These are phyloP conservation scores for Cyclotella atomus DNA, from an alignment of 108 stramenopile species.

Conservation along the genomic window DNA sequence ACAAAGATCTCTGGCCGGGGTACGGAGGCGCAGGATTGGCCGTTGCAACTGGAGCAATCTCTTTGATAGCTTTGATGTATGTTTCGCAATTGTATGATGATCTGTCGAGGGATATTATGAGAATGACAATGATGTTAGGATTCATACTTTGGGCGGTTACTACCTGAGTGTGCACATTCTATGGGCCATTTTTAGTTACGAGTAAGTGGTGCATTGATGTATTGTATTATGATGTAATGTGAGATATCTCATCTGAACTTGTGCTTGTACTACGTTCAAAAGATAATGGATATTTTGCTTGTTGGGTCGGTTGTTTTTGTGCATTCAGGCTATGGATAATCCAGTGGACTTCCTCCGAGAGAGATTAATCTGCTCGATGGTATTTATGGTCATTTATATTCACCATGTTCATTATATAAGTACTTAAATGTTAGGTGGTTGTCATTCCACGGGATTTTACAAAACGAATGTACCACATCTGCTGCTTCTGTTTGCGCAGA, in stretches of 20 bases:
- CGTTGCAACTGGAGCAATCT: conserved; percentile 33
- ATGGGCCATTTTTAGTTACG: conserved; percentile 32
- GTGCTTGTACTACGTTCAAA: neutral
- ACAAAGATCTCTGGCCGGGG: neutral
- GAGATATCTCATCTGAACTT: neutral
- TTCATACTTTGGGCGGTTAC: conserved; percentile 35
- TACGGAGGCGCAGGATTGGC: conserved; percentile 40
- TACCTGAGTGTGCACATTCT: conserved; percentile 39
- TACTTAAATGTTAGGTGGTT: too few relatives aligned
- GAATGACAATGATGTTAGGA: conserved; percentile 29
- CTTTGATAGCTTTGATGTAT: conserved; percentile 31
- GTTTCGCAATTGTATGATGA: conserved; percentile 22
- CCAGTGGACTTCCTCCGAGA: conserved; percentile 15
- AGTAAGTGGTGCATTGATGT: conserved; percentile 6
- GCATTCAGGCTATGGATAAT: conserved; percentile 28
- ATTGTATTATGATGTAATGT: neutral
- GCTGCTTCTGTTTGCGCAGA: too few relatives aligned
- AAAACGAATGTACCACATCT: too few relatives aligned
- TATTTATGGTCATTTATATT: too few relatives aligned
- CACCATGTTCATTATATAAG: too few relatives aligned
- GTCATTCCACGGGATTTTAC: too few relatives aligned
- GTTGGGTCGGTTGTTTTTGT: conserved; percentile 32
- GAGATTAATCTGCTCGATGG: too few relatives aligned
- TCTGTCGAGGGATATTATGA: conserved; percentile 30
- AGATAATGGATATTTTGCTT: conserved; percentile 44